These are phyloP conservation scores for Ophiostoma fasciatum DNA, from an alignment of 2,329 filamentous ascomycete species.

Conservation along the genomic window DNA sequence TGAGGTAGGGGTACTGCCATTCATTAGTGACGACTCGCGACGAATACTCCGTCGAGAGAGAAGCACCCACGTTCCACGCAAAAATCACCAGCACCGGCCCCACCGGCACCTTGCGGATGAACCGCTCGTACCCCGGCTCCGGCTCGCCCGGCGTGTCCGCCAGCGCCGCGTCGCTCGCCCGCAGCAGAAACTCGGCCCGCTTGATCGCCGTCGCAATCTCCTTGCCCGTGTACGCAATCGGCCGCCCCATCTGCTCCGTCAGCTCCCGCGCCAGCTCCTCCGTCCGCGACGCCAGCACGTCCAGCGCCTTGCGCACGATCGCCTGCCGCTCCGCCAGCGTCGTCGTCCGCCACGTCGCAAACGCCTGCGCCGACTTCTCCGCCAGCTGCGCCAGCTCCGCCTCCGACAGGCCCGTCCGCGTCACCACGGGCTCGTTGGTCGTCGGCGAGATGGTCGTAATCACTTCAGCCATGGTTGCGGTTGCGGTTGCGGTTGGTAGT, in stretches of 20 bases:
- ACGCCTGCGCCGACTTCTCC: slow-evolving; percentile 56
- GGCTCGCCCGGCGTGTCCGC: slow-evolving; percentile 68
- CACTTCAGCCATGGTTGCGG: slow-evolving; percentile 43
- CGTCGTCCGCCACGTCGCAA: slow-evolving; percentile 62
- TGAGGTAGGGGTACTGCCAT: slow-evolving; percentile 77
- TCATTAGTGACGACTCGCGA: neutral
- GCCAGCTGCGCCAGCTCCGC: slow-evolving; percentile 60
- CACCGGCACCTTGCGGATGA: slow-evolving; percentile 75
- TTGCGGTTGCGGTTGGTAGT: neutral
- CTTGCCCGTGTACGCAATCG: slow-evolving; percentile 71
- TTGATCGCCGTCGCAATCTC: slow-evolving; percentile 78
- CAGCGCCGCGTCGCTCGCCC: slow-evolving; percentile 65
- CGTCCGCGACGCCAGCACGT: slow-evolving; percentile 52
- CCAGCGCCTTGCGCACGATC: slow-evolving; percentile 68
- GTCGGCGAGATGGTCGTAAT: slow-evolving; percentile 76
- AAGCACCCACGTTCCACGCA: slow-evolving; percentile 80
- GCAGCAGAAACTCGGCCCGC: slow-evolving; percentile 72
- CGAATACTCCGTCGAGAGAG: no score
- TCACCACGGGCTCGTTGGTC: slow-evolving; percentile 73
- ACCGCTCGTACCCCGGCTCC: slow-evolving; percentile 81
- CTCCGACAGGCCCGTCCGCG: slow-evolving; percentile 57
- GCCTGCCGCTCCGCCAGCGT: slow-evolving; percentile 59
- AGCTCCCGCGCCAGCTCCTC: slow-evolving; percentile 74
- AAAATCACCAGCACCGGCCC: slow-evolving; percentile 83
- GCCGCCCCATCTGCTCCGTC: slow-evolving; percentile 89